These are phyloP conservation scores for Thelonectria blattea DNA, from an alignment of 2,329 filamentous ascomycete species.

Conservation along the genomic window DNA sequence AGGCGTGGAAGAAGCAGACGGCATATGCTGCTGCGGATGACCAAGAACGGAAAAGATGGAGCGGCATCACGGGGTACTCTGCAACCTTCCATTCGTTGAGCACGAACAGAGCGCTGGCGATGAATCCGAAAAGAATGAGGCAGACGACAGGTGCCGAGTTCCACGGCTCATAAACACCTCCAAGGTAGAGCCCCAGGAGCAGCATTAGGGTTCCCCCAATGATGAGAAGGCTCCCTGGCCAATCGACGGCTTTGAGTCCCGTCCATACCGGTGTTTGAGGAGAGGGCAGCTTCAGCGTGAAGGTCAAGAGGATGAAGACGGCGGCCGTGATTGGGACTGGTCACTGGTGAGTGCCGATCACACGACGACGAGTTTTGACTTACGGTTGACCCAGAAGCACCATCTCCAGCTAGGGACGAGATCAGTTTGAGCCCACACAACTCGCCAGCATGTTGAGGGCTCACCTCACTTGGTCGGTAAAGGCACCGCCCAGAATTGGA, in stretches of 20 bases:
- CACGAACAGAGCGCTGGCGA: slow-evolving; percentile 58
- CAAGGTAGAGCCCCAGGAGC: slow-evolving; percentile 72
- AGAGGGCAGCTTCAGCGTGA: slow-evolving; percentile 71
- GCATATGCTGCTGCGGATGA: slow-evolving; percentile 64
- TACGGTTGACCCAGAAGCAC: slow-evolving; percentile 61
- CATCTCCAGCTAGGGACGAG: slow-evolving; percentile 45
- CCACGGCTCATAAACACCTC: slow-evolving; percentile 69
- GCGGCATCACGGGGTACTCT: slow-evolving; percentile 71
- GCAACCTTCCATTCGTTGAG: slow-evolving; percentile 69
- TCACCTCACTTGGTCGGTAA: slow-evolving; percentile 65
- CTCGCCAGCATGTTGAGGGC: rapidly evolving
- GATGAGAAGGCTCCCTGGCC: slow-evolving; percentile 66
- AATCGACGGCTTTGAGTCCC: slow-evolving; percentile 67
- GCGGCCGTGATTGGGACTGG: slow-evolving; percentile 56
- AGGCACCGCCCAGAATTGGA: slow-evolving; percentile 67
- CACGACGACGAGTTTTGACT: slow-evolving; percentile 20
- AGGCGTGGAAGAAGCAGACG: slow-evolving; percentile 52
- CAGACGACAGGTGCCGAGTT: slow-evolving; percentile 65
- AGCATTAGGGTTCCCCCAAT: slow-evolving; percentile 72
- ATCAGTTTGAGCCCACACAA: not conserved
- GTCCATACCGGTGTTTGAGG: slow-evolving; percentile 66
- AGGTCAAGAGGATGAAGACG: slow-evolving; percentile 62
- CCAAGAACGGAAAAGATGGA: slow-evolving; percentile 61
- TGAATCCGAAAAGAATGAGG: slow-evolving; percentile 64
- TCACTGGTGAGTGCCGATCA: not conserved